Evolutionary conservation across 192 early-diverging fungal genomes (phyloP).

Genomic region (Mortierella alpina): DNA sequence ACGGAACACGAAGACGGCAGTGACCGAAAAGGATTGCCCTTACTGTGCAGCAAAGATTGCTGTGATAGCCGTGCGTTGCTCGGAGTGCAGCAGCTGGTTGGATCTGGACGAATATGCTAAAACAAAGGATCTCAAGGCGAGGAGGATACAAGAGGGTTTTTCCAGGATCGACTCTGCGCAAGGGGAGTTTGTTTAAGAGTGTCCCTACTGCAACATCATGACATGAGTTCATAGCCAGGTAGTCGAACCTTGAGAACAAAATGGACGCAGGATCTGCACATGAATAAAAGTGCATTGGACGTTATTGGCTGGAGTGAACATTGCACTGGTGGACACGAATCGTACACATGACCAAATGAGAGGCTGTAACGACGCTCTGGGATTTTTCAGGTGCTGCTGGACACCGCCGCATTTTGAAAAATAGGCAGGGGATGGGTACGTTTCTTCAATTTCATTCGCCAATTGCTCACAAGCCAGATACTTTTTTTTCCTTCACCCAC

Average conservation of each 20-base stretch:
- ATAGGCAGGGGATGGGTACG: no score
- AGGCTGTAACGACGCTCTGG: slow-evolving; percentile 1
- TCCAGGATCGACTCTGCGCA: background rate
- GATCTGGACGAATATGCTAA: slow-evolving; percentile 35
- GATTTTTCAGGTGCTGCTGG: background rate
- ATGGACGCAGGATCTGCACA: no score
- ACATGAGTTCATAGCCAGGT: background rate
- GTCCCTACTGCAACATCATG: no score
- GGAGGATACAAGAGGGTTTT: background rate
- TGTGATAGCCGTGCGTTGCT: slow-evolving; percentile 16
- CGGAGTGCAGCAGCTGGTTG: slow-evolving; percentile 33
- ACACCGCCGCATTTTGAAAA: background rate
- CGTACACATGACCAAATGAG: slow-evolving; percentile 2
- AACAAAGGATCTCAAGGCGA: slow-evolving; percentile 4
- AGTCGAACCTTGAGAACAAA: no score
- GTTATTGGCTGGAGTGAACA: no score
- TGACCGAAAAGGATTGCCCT: slow-evolving; percentile 31
- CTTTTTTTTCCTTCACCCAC: no score
- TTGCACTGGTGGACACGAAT: background rate
- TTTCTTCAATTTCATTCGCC: no score
- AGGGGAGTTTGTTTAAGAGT: background rate
- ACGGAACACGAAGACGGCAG: slow-evolving; percentile 25
- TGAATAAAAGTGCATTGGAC: no score
- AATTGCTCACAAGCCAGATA: no score
- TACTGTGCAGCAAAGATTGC: slow-evolving; percentile 26